phyloP scores from a whole-genome alignment of 495 filamentous ascomycete species.

The Pyrenula aspistea region DNA sequence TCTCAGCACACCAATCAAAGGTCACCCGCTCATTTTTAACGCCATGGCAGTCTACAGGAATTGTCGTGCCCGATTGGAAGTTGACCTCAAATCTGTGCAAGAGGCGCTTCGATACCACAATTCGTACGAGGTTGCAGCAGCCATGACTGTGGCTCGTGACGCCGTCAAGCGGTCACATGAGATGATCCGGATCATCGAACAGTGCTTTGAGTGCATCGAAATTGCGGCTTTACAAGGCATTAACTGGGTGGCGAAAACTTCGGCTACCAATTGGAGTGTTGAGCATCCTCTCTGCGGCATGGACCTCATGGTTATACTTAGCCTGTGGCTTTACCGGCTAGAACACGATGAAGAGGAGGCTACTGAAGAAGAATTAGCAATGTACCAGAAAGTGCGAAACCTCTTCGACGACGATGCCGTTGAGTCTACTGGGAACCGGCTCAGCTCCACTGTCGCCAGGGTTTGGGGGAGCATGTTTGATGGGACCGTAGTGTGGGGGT shows the following conservation, averaged over 20 bases:
- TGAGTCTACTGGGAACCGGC: conserved; percentile 62
- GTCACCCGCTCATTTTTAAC: conserved; percentile 98
- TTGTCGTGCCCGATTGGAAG: conserved; percentile 81
- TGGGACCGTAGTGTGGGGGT: conserved; percentile 98
- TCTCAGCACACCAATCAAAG: conserved; percentile 88
- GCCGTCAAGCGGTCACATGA: conserved; percentile 88
- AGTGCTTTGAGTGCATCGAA: conserved; percentile 97
- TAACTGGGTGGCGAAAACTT: conserved; percentile 94
- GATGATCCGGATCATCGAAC: conserved; percentile 97
- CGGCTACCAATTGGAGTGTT: conserved; percentile 97
- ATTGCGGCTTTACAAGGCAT: conserved; percentile 90
- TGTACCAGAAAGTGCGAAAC: conserved; percentile 91
- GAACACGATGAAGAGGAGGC: conserved; percentile 97
- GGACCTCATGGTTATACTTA: conserved; percentile 98
- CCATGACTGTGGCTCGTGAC: conserved; percentile 88
- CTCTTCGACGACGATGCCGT: conserved; percentile 85
- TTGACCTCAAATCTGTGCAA: conserved; percentile 90
- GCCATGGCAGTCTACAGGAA: conserved; percentile 96
- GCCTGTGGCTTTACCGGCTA: conserved; percentile 93
- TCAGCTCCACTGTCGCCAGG: conserved; percentile 86
- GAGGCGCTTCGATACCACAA: conserved; percentile 96
- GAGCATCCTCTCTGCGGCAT: conserved; percentile 95
- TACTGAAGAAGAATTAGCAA: conserved; percentile 77
- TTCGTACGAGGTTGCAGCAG: conserved; percentile 88
- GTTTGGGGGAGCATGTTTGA: conserved; percentile 98